Evolutionary conservation across 2,329 filamentous ascomycete genomes (phyloP).

Genomic region (Bertia moriformis): DNA sequence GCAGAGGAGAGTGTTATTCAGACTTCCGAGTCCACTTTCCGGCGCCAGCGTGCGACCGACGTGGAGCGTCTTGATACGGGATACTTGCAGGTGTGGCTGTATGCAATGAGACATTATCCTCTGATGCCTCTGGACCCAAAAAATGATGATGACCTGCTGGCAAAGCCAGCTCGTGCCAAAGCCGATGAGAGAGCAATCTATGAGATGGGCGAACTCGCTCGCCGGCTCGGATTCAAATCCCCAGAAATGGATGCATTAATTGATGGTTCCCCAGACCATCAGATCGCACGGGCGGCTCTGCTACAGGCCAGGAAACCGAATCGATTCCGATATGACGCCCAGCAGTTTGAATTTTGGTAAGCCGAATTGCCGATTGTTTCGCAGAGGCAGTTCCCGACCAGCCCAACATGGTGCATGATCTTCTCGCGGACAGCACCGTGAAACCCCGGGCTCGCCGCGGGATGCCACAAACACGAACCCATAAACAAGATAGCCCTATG

Average conservation of each 20-base stretch:
- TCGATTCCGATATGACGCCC: constrained; percentile 6
- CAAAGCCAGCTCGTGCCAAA: neutral
- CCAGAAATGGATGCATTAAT: constrained; percentile 5
- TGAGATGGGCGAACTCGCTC: constrained; percentile 8
- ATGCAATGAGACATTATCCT: neutral
- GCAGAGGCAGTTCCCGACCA: constrained; percentile 6
- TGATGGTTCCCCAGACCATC: constrained; percentile 7
- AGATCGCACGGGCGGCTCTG: constrained; percentile 4
- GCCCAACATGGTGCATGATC: constrained; percentile 1
- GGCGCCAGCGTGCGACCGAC: neutral
- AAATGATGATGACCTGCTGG: neutral
- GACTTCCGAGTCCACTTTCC: neutral
- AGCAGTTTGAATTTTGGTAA: constrained; percentile 7
- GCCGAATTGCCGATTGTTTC: constrained; percentile 8
- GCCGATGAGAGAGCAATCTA: neutral
- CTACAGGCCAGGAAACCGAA: constrained; percentile 8
- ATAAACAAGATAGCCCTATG: constrained; percentile 6
- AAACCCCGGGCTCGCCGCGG: constrained; percentile 6
- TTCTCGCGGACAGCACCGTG: constrained; percentile 5
- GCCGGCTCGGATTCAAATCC: constrained; percentile 7
- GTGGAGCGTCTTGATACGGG: neutral
- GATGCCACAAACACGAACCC: constrained; percentile 4
- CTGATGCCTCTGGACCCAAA: neutral
- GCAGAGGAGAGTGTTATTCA: neutral
- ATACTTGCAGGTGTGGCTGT: neutral